Percentiles rank a stretch among this genome's conserved stretches.
Conservation (phyloP, 441 rosid genomes). For the Euphorbia celastroides region DNA sequence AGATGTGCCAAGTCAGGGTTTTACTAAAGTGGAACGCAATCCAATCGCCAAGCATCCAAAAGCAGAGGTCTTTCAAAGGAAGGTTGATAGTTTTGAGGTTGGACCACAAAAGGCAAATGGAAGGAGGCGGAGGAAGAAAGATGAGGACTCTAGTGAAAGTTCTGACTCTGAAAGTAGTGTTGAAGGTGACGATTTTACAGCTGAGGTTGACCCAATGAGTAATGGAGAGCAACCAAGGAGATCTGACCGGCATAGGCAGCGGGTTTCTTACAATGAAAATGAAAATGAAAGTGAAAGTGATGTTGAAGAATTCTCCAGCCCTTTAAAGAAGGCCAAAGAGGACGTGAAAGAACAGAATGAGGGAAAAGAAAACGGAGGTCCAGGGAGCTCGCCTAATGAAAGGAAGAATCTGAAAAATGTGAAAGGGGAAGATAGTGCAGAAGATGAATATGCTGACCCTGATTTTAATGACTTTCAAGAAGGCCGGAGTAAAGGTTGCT, state of each 20-base stretch:
- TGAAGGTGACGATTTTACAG: conserved; percentile 35
- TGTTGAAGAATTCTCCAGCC: conserved; percentile 41
- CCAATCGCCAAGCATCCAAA: conserved; percentile 26
- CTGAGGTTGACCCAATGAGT: conserved; percentile 24
- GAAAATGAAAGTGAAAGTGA: too few species aligned
- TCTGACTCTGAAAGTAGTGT: conserved; percentile 44
- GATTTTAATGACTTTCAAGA: conserved; percentile 55
- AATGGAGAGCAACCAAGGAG: conserved; percentile 48
- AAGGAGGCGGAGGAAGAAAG: conserved; percentile 45
- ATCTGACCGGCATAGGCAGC: conserved; percentile 66
- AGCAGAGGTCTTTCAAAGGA: conserved; percentile 27
- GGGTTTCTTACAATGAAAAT: conserved; percentile 71
- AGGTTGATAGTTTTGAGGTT: conserved; percentile 24
- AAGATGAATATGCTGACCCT: conserved; percentile 41
- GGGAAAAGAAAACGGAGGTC: conserved; percentile 19
- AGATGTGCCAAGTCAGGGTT: conserved; percentile 35
- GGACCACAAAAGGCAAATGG: conserved; percentile 33
- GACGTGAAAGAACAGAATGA: conserved; percentile 29
- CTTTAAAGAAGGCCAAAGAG: conserved; percentile 42
- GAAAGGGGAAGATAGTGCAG: conserved; percentile 19
- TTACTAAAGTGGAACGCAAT: conserved; percentile 35
- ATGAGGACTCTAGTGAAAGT: conserved; percentile 60
- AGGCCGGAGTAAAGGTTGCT: conserved; percentile 33
- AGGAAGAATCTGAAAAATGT: conserved; percentile 24
- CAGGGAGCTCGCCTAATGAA: too few species aligned